Evolutionary conservation across 2,329 filamentous ascomycete species (phyloP).

Genomic region (Cladobotryum mycophilum): DNA sequence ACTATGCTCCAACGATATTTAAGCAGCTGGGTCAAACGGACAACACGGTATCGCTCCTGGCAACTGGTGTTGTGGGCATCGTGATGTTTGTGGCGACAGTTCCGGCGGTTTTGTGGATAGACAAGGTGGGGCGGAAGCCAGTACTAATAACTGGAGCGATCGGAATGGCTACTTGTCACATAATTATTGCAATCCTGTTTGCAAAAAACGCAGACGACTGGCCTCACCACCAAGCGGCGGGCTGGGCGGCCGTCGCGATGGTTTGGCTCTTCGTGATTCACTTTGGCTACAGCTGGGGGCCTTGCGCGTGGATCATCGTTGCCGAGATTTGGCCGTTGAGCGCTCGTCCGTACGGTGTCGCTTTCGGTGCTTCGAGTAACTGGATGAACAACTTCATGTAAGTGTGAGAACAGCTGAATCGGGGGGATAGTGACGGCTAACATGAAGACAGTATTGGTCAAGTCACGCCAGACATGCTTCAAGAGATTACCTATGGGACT

Average conservation of each 20-base stretch:
- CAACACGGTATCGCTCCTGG: slow-evolving; percentile 51
- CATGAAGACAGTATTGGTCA: slow-evolving; percentile 45
- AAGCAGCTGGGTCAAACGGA: slow-evolving; percentile 52
- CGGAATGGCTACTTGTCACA: slow-evolving; percentile 63
- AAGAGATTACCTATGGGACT: slow-evolving; percentile 59
- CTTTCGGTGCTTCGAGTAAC: slow-evolving; percentile 60
- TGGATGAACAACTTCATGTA: slow-evolving; percentile 57
- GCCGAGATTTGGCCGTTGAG: slow-evolving; percentile 70
- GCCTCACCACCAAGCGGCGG: slow-evolving; percentile 49
- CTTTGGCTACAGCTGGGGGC: slow-evolving; percentile 72
- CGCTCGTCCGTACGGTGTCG: slow-evolving; percentile 63
- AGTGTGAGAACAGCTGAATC: neutral
- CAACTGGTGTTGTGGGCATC: slow-evolving; percentile 66
- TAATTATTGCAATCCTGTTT: slow-evolving; percentile 65
- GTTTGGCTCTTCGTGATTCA: slow-evolving; percentile 70
- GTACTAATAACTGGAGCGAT: slow-evolving; percentile 58
- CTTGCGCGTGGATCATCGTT: slow-evolving; percentile 68
- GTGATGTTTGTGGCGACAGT: slow-evolving; percentile 64
- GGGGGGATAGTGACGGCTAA: slow-evolving; percentile 3
- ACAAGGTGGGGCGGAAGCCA: slow-evolving; percentile 57
- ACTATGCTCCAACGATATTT: slow-evolving; percentile 68
- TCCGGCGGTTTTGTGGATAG: slow-evolving; percentile 60
- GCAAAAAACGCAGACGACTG: slow-evolving; percentile 58
- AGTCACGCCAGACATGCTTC: slow-evolving; percentile 63
- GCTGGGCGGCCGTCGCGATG: slow-evolving; percentile 63